Percentiles rank a stretch among this genome's conserved stretches.
These are phyloP conservation scores for Aciculosporium take DNA, from an alignment of 2,329 filamentous ascomycete species.

Conservation along the genomic window DNA sequence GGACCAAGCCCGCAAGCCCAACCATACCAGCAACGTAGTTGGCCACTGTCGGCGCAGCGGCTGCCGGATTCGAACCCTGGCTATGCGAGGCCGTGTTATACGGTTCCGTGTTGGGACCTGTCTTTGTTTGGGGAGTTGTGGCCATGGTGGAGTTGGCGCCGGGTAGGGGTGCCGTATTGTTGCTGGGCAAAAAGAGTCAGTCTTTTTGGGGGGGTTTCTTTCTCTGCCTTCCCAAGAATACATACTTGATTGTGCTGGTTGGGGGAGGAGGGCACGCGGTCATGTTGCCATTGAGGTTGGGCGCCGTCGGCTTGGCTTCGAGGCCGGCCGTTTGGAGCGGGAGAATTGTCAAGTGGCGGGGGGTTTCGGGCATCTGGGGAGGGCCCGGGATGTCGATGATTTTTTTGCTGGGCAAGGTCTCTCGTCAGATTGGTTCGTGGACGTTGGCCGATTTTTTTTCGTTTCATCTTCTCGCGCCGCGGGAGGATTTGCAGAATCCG, in stretches of 20 bases:
- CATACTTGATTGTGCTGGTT: neutral
- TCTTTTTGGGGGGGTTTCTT: too few species aligned
- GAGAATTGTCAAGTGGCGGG: conserved; percentile 6
- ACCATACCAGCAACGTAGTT: conserved; percentile 9
- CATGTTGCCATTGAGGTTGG: conserved; percentile 2
- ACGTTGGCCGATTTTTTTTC: too few species aligned
- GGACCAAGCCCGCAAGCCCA: conserved; percentile 11
- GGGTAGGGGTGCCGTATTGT: too few species aligned
- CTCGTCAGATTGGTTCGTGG: too few species aligned
- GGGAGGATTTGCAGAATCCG: too few species aligned
- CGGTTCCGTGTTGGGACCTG: neutral
- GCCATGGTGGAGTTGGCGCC: too few species aligned
- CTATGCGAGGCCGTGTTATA: neutral
- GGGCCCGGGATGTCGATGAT: too few species aligned
- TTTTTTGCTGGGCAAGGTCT: too few species aligned
- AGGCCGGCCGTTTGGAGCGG: conserved; percentile 2
- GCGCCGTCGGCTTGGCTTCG: neutral
- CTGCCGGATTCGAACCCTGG: conserved; percentile 11
- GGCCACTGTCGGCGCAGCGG: conserved; percentile 10
- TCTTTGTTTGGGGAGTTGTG: neutral
- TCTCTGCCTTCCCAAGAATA: neutral
- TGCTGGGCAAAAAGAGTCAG: neutral
- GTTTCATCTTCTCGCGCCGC: too few species aligned
- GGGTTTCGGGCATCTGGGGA: too few species aligned
- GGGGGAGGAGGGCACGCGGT: neutral